Percentiles rank a stretch among this genome's conserved stretches.
phyloP scores from a whole-genome alignment of 495 filamentous ascomycete genomes.

The Hypoxylon crocopeplum region DNA sequence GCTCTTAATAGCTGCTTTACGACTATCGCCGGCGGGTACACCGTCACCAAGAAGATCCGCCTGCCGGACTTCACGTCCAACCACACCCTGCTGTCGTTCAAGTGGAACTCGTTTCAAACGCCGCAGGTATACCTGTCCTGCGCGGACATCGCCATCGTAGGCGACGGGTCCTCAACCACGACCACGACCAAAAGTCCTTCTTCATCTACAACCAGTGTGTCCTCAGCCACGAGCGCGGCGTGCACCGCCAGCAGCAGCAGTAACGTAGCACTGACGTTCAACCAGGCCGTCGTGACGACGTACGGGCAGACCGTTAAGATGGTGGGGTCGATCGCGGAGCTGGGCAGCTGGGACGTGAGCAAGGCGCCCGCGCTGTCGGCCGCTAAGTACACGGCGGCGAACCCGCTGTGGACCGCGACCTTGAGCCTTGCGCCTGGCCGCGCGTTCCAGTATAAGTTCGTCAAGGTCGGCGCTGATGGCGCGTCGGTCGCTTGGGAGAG shows the following conservation, averaged over 20 bases:
- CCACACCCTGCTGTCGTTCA: slow-evolving; percentile 61
- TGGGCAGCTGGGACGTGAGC: slow-evolving; percentile 57
- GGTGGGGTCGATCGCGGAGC: slow-evolving; percentile 53
- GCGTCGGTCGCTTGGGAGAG: slow-evolving; percentile 60
- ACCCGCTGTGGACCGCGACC: slow-evolving; percentile 59
- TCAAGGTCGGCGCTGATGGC: slow-evolving; percentile 57
- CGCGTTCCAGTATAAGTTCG: slow-evolving; percentile 66
- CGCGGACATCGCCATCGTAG: slow-evolving; percentile 59
- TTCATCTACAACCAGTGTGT: slow-evolving; percentile 29
- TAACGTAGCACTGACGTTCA: slow-evolving; percentile 54
- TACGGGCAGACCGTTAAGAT: slow-evolving; percentile 61
- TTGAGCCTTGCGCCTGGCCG: slow-evolving; percentile 52
- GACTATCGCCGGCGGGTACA: slow-evolving; percentile 61
- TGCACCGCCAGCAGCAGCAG: slow-evolving; percentile 16
- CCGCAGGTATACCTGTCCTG: slow-evolving; percentile 62
- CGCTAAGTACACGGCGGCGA: slow-evolving; percentile 51
- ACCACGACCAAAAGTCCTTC: too few species aligned
- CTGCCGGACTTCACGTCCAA: slow-evolving; percentile 53
- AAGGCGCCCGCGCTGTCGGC: slow-evolving; percentile 55
- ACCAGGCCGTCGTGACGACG: slow-evolving; percentile 54
- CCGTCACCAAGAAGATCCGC: slow-evolving; percentile 61
- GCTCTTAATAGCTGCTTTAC: slow-evolving; percentile 56
- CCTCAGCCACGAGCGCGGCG: slow-evolving; percentile 33
- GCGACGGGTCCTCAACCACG: too few species aligned
- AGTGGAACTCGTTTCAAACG: slow-evolving; percentile 66